Percentiles rank a stretch among this genome's conserved stretches.
phyloP scores from a whole-genome alignment of 768 basidiomycete species.

The Amanita jacksonii region DNA sequence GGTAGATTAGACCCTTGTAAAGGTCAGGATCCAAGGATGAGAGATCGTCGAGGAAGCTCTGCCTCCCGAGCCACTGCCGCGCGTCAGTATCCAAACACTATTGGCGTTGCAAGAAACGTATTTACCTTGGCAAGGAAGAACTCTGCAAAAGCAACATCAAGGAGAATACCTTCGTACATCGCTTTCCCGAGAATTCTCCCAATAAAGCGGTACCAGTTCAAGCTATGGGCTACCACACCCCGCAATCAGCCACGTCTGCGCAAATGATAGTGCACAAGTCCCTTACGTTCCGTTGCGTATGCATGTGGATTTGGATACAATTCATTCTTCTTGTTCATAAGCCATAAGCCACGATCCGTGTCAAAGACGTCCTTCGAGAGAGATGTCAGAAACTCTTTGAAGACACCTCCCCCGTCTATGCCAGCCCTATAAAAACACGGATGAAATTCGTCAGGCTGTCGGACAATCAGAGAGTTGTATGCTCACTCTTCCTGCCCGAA shows the following conservation, averaged over 20 bases:
- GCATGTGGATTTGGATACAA: constrained; percentile 91
- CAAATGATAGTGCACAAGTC: no score
- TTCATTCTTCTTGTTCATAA: constrained; percentile 84
- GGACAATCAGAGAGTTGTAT: no score
- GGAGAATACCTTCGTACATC: constrained; percentile 90
- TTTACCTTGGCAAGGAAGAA: constrained; percentile 87
- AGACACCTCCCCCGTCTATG: constrained; percentile 94
- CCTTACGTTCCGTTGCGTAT: constrained; percentile 83
- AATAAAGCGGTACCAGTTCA: constrained; percentile 90
- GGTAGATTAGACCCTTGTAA: constrained; percentile 84
- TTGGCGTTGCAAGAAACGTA: background rate
- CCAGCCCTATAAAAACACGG: constrained; percentile 46
- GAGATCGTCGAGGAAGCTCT: constrained; percentile 89
- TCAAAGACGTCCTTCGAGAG: constrained; percentile 93
- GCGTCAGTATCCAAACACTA: background rate
- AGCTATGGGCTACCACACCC: constrained; percentile 51
- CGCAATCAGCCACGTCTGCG: background rate
- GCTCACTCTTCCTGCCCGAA: constrained; percentile 79
- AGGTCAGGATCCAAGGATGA: constrained; percentile 86
- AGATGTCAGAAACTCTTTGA: constrained; percentile 96
- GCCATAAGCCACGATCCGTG: constrained; percentile 89
- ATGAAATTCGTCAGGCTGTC: no score
- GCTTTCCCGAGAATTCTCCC: constrained; percentile 94
- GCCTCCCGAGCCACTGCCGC: constrained; percentile 78
- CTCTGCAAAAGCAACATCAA: constrained; percentile 89